phyloP scores from a whole-genome alignment of 192 early-diverging fungal genomes.

The Coemansia umbellata region DNA sequence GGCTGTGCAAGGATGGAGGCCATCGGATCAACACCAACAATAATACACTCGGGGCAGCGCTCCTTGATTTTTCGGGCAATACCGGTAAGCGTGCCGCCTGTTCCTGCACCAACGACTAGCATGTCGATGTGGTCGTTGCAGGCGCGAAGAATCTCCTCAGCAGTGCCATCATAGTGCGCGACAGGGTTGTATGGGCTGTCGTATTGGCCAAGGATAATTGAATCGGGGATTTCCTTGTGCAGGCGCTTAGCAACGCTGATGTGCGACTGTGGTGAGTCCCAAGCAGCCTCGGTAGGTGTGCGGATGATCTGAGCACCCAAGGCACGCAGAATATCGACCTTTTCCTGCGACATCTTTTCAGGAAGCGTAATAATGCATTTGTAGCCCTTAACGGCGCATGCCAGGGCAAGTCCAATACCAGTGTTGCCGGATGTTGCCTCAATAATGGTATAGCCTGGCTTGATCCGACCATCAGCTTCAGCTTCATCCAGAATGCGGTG shows the following conservation, averaged over 20 bases:
- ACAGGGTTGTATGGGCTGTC: slow-evolving; percentile 95
- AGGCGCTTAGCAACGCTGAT: slow-evolving; percentile 94
- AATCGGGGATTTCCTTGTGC: slow-evolving; percentile 92
- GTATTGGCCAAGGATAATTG: slow-evolving; percentile 97
- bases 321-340: slow-evolving; percentile 97
- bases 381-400: slow-evolving; percentile 99
- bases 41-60: slow-evolving; percentile 74
- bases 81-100: slow-evolving; percentile 96
- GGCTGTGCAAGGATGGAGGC: slow-evolving; percentile 93
- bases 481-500: slow-evolving; percentile 95
- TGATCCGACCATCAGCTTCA: slow-evolving; percentile 85
- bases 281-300: slow-evolving; percentile 98
- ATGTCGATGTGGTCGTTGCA: slow-evolving; percentile 92
- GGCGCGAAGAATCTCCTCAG: slow-evolving; percentile 75
- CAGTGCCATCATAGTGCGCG: slow-evolving; percentile 92
- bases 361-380: slow-evolving; percentile 96
- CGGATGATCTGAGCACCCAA: slow-evolving; percentile 97
- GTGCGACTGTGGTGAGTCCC: slow-evolving; percentile 98
- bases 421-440: slow-evolving; percentile 99
- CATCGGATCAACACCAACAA: slow-evolving; percentile 91
- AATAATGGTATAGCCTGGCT: slow-evolving; percentile 92
- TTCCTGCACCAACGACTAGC: slow-evolving; percentile 92
- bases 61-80: slow-evolving; percentile 95
- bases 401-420: slow-evolving; percentile 95
- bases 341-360: slow-evolving; percentile 99